These are phyloP conservation scores for Achaetomium macrosporum DNA, from an alignment of 2,329 filamentous ascomycete genomes.

Conservation along the genomic window DNA sequence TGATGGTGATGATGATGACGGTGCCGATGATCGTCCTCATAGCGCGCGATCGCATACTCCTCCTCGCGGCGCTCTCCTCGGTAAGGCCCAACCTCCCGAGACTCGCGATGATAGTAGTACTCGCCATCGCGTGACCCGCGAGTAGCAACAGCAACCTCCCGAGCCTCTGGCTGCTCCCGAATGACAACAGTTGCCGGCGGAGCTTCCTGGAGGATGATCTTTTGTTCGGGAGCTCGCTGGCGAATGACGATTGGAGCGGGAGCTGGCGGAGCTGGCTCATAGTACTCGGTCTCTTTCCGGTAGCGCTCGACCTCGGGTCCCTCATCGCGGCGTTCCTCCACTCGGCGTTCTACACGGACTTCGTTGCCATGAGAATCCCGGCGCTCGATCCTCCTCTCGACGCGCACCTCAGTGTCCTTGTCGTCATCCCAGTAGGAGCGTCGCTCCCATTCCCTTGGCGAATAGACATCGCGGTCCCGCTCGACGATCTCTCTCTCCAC, in stretches of 20 bases:
- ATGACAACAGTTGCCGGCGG: conserved; percentile 40
- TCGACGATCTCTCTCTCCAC: conserved; percentile 31
- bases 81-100: conserved; percentile 39
- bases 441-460: conserved; percentile 29
- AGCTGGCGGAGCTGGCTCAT: conserved; percentile 43
- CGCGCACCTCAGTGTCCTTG: conserved; percentile 37
- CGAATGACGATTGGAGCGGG: conserved; percentile 39
- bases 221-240: conserved; percentile 37
- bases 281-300: conserved; percentile 59
- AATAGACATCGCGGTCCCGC: conserved; percentile 28
- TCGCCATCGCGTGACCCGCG: conserved; percentile 41
- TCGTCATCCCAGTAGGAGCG: conserved; percentile 33
- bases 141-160: conserved; percentile 32
- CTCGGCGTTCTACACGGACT: conserved; percentile 49
- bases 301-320: conserved; percentile 51
- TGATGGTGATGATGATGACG: conserved; percentile 33
- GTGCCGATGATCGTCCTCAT: conserved; percentile 27
- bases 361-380: conserved; percentile 41
- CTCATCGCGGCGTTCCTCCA: conserved; percentile 45
- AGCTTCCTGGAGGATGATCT: conserved; percentile 46
- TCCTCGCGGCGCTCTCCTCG: conserved; percentile 31
- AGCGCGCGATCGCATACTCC: conserved; percentile 30
- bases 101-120: conserved; percentile 46
- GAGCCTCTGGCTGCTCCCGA: conserved; percentile 27
- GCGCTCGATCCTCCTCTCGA: conserved; percentile 39